Percentiles rank a stretch among this genome's conserved stretches.
These are phyloP conservation scores for Meyerozyma athensensis DNA, from an alignment of 1,139 yeast species.

Conservation along the genomic window DNA sequence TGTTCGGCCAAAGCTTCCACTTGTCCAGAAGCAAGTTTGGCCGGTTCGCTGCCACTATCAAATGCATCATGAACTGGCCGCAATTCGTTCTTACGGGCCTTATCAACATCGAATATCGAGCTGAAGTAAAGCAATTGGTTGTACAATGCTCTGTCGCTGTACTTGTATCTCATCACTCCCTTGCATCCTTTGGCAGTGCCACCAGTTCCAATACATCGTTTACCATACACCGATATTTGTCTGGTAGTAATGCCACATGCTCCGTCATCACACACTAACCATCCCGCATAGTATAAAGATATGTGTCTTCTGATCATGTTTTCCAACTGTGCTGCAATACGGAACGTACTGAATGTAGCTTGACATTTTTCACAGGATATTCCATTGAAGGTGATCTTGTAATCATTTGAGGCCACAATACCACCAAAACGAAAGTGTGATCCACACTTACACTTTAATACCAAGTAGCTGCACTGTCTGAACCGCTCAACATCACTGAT, in stretches of 20 bases:
- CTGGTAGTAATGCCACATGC: slow-evolving; percentile 81
- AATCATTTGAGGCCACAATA: slow-evolving; percentile 55
- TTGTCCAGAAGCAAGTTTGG: slow-evolving; percentile 51
- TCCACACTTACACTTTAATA: slow-evolving; percentile 63
- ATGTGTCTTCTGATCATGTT: slow-evolving; percentile 63
- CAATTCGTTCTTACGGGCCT: slow-evolving; percentile 55
- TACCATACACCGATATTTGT: slow-evolving; percentile 86
- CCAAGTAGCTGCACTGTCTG: slow-evolving; percentile 53
- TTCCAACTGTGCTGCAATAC: slow-evolving; percentile 71
- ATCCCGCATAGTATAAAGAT: slow-evolving; percentile 75
- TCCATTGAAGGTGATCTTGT: slow-evolving; percentile 64
- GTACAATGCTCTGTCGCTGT: slow-evolving; percentile 76
- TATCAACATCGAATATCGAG: slow-evolving; percentile 77
- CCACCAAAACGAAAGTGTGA: slow-evolving; percentile 68
- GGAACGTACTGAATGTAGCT: slow-evolving; percentile 44
- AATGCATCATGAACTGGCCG: slow-evolving; percentile 41
- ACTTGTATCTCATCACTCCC: slow-evolving; percentile 78
- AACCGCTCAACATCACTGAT: slow-evolving; percentile 82
- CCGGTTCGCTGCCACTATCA: slow-evolving; percentile 26
- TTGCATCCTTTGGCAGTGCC: slow-evolving; percentile 69
- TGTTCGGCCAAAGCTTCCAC: slow-evolving; percentile 75
- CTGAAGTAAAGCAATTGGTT: slow-evolving; percentile 80
- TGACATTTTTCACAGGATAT: slow-evolving; percentile 63
- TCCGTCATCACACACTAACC: slow-evolving; percentile 80
- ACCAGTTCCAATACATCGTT: slow-evolving; percentile 66